phyloP scores from a whole-genome alignment of 2,329 filamentous ascomycete genomes.

The Colletotrichum musicola region DNA sequence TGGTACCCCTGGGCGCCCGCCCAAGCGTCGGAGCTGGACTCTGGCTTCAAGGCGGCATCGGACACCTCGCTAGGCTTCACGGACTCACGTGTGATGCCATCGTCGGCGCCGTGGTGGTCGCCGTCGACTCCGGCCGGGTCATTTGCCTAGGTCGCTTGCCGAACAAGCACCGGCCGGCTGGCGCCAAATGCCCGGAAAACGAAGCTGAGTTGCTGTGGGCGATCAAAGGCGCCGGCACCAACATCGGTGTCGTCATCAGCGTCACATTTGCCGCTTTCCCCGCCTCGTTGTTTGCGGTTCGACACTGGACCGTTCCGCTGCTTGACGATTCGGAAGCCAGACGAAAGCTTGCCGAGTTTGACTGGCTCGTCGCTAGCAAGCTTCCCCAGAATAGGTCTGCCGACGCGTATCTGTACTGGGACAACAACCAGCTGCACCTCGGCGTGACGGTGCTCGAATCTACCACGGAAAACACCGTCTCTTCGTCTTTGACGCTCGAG shows the following conservation, averaged over 20 bases:
- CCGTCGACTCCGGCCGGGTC: conserved; percentile 60
- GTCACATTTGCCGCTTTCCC: conserved; percentile 62
- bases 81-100: conserved; percentile 72
- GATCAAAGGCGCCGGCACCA: conserved; percentile 69
- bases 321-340: conserved; percentile 47
- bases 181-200: conserved; percentile 57
- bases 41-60: conserved; percentile 76
- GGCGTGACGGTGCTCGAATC: conserved; percentile 64
- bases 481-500: not conserved
- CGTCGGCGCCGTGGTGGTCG: conserved; percentile 70
- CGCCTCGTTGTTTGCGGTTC: conserved; percentile 55
- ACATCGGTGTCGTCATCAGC: conserved; percentile 69
- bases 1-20: conserved; percentile 70
- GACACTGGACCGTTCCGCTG: conserved; percentile 56
- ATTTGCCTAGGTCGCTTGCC: conserved; percentile 66
- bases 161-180: conserved; percentile 53
- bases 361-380: conserved; percentile 51
- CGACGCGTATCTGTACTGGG: conserved; percentile 69
- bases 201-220: conserved; percentile 69
- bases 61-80: conserved; percentile 66
- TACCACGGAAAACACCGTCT: conserved; percentile 40
- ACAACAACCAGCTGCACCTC: conserved; percentile 59
- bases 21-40: conserved; percentile 73
- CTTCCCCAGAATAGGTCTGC: conserved; percentile 60
- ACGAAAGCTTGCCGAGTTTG: conserved; percentile 54